Conservation (phyloP, 768 basidiomycete genomes). For the Cystofilobasidium bisporidii region DNA sequence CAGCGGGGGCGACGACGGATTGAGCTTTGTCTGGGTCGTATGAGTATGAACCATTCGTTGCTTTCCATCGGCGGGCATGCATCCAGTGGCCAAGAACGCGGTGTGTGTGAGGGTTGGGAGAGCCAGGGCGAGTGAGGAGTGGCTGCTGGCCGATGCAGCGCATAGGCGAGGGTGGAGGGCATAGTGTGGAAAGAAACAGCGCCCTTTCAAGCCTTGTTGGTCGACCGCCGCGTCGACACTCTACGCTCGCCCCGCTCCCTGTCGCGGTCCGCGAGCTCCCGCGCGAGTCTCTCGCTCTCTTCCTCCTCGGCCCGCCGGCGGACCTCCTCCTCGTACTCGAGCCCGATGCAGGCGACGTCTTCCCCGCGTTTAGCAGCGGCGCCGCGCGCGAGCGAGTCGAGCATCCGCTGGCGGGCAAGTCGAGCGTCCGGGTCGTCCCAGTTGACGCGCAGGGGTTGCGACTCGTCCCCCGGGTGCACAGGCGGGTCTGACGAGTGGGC, state of each 20-base stretch:
- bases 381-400: constrained; percentile 2
- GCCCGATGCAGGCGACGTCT: neutral
- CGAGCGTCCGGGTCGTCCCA: neutral
- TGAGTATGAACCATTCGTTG: constrained; percentile 30
- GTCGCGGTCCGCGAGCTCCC: neutral
- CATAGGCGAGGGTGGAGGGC: no score
- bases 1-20: constrained; percentile 83
- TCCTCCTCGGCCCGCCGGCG: neutral
- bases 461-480: neutral
- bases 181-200: no score
- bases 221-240: neutral
- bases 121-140: no score
- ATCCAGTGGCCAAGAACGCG: no score
- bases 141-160: no score
- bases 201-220: neutral
- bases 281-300: neutral
- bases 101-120: no score
- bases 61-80: no score
- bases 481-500: neutral
- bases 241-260: neutral
- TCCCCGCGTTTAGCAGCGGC: neutral
- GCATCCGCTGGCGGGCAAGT: neutral
- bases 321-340: neutral
- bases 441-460: neutral
- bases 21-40: constrained; percentile 59